Evolutionary conservation across 805 yeast genomes (phyloP).

Genomic region (Helenozyma baotianmanensis): DNA sequence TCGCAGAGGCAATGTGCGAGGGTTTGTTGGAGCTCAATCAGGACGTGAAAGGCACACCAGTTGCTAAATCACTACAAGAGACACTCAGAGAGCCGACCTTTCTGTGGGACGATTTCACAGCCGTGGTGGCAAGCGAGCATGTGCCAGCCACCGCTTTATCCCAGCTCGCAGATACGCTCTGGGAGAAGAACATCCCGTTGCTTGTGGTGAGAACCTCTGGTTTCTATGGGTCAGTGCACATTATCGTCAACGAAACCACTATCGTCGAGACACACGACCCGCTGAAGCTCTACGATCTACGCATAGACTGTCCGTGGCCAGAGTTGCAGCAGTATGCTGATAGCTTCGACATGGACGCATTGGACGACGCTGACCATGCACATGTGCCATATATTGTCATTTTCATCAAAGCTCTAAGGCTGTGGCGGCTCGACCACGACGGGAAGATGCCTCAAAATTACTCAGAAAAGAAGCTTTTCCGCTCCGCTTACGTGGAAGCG

Average conservation of each 20-base stretch:
- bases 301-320: conserved; percentile 70
- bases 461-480: conserved; percentile 39
- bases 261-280: conserved; percentile 73
- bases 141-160: conserved; percentile 16
- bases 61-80: conserved; percentile 9
- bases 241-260: conserved; percentile 54
- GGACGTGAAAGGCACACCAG: conserved; percentile 44
- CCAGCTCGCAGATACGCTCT: conserved; percentile 33
- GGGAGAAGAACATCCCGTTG: conserved; percentile 48
- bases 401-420: conserved; percentile 48
- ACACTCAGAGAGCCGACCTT: conserved; percentile 2
- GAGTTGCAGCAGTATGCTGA: conserved; percentile 52
- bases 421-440: conserved; percentile 33
- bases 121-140: conserved; percentile 41
- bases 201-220: conserved; percentile 52
- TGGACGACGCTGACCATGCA: conserved; percentile 45
- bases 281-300: conserved; percentile 55
- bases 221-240: conserved; percentile 57
- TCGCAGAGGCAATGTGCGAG: conserved; percentile 35
- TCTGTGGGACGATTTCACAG: conserved; percentile 48
- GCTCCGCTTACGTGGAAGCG: conserved; percentile 26
- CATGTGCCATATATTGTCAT: conserved; percentile 69
- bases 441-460: conserved; percentile 31
- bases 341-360: conserved; percentile 41
- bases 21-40: conserved; percentile 56